These are phyloP conservation scores for Dipteronia sinensis DNA, from an alignment of 345 rosid species.

Conservation along the genomic window DNA sequence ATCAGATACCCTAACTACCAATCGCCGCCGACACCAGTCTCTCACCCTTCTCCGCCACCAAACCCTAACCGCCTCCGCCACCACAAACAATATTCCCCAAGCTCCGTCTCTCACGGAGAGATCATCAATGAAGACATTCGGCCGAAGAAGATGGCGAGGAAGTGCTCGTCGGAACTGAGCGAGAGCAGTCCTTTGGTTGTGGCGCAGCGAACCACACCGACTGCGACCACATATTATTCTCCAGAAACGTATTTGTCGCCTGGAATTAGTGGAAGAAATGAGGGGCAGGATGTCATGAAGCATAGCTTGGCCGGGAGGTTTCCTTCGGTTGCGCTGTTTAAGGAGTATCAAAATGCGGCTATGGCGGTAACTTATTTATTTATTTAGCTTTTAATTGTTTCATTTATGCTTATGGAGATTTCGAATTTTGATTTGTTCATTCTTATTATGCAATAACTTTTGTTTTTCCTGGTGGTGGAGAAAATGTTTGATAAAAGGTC, in stretches of 20 bases:
- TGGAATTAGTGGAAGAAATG: conserved; percentile 47
- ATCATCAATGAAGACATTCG: conserved; percentile 27
- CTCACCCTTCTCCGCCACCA: conserved; percentile 46
- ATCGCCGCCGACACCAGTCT: conserved; percentile 55
- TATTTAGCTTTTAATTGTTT: not conserved
- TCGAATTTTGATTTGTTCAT: no score
- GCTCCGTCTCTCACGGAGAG: conserved; percentile 26
- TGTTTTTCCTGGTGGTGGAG: not conserved
- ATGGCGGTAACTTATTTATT: conserved; percentile 64
- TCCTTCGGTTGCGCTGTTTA: conserved; percentile 84
- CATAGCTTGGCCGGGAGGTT: conserved; percentile 80
- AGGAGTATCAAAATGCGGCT: conserved; percentile 87
- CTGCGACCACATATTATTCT: conserved; percentile 30
- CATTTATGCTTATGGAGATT: no score
- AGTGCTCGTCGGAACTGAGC: conserved; percentile 46
- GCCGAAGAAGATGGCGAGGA: conserved; percentile 59
- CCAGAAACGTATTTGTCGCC: conserved; percentile 83
- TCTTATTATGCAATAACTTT: no score
- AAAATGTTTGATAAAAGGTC: conserved; percentile 35
- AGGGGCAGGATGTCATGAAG: conserved; percentile 47
- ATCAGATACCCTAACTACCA: conserved; percentile 56
- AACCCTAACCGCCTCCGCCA: conserved; percentile 24
- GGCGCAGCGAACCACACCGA: conserved; percentile 47
- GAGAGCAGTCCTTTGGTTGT: conserved; percentile 59
- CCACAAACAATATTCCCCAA: conserved; percentile 28